Conservation (phyloP, 1,284 basidiomycete species). For the Microbotryum violaceum region DNA sequence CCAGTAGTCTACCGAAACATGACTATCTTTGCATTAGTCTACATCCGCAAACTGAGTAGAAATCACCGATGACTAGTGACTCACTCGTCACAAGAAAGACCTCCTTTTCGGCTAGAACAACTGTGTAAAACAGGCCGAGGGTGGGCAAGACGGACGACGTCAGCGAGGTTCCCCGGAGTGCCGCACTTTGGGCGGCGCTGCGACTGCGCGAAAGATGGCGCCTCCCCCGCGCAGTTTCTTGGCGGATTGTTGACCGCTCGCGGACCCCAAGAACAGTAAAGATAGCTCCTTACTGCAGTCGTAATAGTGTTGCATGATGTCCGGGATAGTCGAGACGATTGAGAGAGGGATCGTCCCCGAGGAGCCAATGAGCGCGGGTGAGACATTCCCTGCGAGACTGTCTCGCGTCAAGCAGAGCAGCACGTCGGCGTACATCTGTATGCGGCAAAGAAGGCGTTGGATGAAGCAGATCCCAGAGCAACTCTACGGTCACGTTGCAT, state of each 20-base stretch:
- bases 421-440: constrained; percentile 51
- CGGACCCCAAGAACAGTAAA: background rate
- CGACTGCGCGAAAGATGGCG: background rate
- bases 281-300: constrained; percentile 39
- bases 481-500: background rate
- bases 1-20: constrained; percentile 25
- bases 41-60: no score
- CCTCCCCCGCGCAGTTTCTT: background rate
- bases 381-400: constrained; percentile 49
- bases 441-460: background rate
- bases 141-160: background rate
- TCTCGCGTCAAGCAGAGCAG: constrained; percentile 49
- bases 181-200: no score
- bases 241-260: no score
- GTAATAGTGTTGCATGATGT: constrained; percentile 48
- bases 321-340: constrained; percentile 52
- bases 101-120: constrained; percentile 51
- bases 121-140: constrained; percentile 31
- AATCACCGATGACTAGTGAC: background rate
- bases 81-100: constrained; percentile 57
- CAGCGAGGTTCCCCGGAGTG: no score
- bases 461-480: background rate
- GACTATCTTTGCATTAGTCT: background rate
- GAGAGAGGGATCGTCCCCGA: constrained; percentile 52
- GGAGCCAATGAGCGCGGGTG: constrained; percentile 51